phyloP scores from a whole-genome alignment of 495 filamentous ascomycete genomes.

The Xanthoparmelia taractica region DNA sequence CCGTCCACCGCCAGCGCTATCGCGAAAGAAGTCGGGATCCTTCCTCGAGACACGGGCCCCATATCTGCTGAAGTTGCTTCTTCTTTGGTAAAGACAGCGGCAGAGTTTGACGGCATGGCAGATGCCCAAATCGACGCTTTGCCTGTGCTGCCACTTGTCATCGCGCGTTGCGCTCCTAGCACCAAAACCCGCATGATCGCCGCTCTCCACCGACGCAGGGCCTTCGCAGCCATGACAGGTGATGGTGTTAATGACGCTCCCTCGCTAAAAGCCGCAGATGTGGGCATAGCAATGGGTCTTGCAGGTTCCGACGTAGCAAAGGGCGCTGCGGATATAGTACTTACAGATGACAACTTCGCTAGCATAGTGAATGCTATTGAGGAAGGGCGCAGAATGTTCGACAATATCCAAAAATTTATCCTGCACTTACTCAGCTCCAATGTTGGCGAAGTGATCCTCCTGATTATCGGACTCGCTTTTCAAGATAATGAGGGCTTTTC shows the following conservation, averaged over 20 bases:
- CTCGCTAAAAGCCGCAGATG: slow-evolving; percentile 66
- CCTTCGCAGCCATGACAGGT: slow-evolving; percentile 66
- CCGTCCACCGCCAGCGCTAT: slow-evolving; percentile 68
- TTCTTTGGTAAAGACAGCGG: slow-evolving; percentile 55
- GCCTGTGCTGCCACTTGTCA: slow-evolving; percentile 57
- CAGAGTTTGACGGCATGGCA: slow-evolving; percentile 53
- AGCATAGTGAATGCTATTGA: slow-evolving; percentile 65
- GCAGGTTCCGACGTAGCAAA: slow-evolving; percentile 86
- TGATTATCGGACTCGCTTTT: slow-evolving; percentile 66
- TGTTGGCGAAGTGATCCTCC: slow-evolving; percentile 63
- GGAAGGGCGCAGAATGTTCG: slow-evolving; percentile 66
- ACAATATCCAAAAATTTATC: slow-evolving; percentile 78
- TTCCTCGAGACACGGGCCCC: slow-evolving; percentile 49
- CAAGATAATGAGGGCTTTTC: slow-evolving; percentile 55
- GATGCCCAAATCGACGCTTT: slow-evolving; percentile 54
- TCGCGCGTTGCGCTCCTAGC: slow-evolving; percentile 59
- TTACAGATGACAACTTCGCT: slow-evolving; percentile 85
- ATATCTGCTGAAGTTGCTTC: slow-evolving; percentile 47
- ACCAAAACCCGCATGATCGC: slow-evolving; percentile 69
- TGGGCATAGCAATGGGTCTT: slow-evolving; percentile 80
- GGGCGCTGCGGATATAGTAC: slow-evolving; percentile 76
- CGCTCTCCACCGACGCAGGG: slow-evolving; percentile 55
- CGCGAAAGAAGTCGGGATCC: slow-evolving; percentile 66
- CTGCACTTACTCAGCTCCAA: slow-evolving; percentile 67
- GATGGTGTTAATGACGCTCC: slow-evolving; percentile 86